Base-by-base conservation (phyloP, 129 eudicot genomes). In the Flaveria bidentis region DNA sequence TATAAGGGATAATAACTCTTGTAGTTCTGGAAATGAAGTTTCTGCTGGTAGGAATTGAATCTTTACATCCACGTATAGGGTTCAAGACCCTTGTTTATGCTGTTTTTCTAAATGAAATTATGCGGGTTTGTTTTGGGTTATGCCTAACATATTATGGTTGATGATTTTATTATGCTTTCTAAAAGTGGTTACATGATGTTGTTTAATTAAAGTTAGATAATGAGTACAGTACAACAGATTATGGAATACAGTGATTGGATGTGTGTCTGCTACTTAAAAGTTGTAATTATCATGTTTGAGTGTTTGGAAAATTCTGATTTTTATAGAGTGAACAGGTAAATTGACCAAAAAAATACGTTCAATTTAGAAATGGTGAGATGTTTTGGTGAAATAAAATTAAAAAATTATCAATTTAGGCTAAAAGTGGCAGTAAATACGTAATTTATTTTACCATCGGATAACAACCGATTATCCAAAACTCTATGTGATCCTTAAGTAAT, bases 71-170 rank as follows among this genome's bases (percentile, higher is more conserved):
- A 56, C 42, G 15, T 41, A 41, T 73, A 42, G 64, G 64, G 78
- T 74, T 45, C 46, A 25, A 25, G 71, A 26, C 20, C 6, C 63
- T 49, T 20, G 9, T 18, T 9, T 30, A 5, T 11, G 67, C 41
- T 12, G 4, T 63, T 63, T 63, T 14, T 47, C 72, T 10, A 33
- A 63, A 26, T 63, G 79, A 9, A 17, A 47, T 25, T 47, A 33
- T 30, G 14, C 17, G 9, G 15, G 15, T 44, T 61, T 74, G 56
- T 74, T 25, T 75, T 45, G 11, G 0, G 9, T 2, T 44, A 44
- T 10, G 47, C 69, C 56, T 73, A 42, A 67, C 4, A 23, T 58
- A 45, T 22, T 22, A 42, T 74, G 60, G 78, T 45, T 26, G 25
- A 9, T 61, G 44, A 49, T 47, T 10, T 49, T 42, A 55, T 69